Base-by-base conservation (phyloP, 208 protist species). In the Leptomonas pyrrhocoris region DNA sequence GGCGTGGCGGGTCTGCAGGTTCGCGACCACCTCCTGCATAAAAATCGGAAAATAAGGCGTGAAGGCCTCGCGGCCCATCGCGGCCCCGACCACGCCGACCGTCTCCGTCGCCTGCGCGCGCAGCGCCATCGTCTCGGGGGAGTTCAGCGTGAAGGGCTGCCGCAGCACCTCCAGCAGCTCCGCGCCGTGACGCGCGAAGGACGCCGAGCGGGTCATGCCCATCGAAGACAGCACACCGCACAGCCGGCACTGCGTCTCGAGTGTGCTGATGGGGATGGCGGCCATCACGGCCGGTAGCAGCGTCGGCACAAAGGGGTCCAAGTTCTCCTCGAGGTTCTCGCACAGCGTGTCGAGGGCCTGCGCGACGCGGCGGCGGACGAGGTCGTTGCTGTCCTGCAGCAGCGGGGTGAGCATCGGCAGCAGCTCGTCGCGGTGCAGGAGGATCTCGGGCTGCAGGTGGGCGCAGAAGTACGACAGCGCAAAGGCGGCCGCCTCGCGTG, bases 391-490 rank as follows among this genome's bases (percentile, higher is more conserved):
- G 58, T 95, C 88, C 61, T 65, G 49, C 51, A 96, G 85, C 23
- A 94, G 77, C 25, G 88, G 83, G 19, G 83, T 74, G 53, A 93
- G 70, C 71, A 94, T 80, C 19, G 86, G 83, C 58, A 96, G 79
- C 15, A 96, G 70, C 70, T 68, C 56, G 43, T 73, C 65, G 62
- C 95, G 86, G 64, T 94, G 79, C 4, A 84, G 77, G 7, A 95
- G 65, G 18, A 97, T 94, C 73, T 95, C 90, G 18, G 92, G 92
- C 68, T 97, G 89, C 28, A 97, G 77, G 68, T 93, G 74, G 2
- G 64, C 30, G 48, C 85, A 88, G 56, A 95, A 92, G 66, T 89
- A 87, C 8, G 76, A 82, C n/a, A 93, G 75, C 15, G 92, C 58
- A 54, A 93, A 89, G 42, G 81, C 81, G 28, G 90, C 88, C 13